Percentiles rank a stretch among this genome's conserved stretches.
Evolutionary conservation across 192 early-diverging fungal genomes (phyloP).

Genomic region (Gonapodya prolifera): DNA sequence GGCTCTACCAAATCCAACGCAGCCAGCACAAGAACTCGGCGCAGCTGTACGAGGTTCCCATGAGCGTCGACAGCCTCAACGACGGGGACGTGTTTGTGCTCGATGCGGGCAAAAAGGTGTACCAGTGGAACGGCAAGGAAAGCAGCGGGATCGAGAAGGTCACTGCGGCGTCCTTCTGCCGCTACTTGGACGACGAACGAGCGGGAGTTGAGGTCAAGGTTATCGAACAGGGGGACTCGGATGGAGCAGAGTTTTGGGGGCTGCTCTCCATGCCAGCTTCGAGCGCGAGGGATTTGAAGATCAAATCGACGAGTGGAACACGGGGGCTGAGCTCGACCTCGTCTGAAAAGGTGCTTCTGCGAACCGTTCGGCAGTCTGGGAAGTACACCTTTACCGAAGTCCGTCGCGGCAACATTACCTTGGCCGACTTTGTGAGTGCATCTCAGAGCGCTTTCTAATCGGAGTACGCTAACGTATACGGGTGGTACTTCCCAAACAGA

Average conservation of each 20-base stretch:
- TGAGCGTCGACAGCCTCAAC: slow-evolving; percentile 38
- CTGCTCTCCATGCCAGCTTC: slow-evolving; percentile 14
- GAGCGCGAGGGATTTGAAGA: slow-evolving; percentile 8
- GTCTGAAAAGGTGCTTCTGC: not conserved
- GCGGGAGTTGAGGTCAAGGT: slow-evolving; percentile 16
- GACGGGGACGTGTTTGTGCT: slow-evolving; percentile 64
- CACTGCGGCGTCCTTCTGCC: slow-evolving; percentile 53
- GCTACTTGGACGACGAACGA: slow-evolving; percentile 45
- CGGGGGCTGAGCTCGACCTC: slow-evolving; percentile 10
- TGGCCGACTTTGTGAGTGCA: slow-evolving; percentile 9
- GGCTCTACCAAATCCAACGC: slow-evolving; percentile 12
- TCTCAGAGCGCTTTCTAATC: slow-evolving; percentile 7
- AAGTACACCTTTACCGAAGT: slow-evolving; percentile 18
- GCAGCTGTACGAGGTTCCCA: slow-evolving; percentile 46
- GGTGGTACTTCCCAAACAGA: slow-evolving; percentile 34
- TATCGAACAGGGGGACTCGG: not conserved
- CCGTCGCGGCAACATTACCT: slow-evolving; percentile 7
- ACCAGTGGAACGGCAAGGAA: slow-evolving; percentile 55
- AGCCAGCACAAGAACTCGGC: slow-evolving; percentile 20
- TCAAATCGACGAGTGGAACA: not conserved
- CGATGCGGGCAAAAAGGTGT: slow-evolving; percentile 51
- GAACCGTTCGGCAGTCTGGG: not conserved
- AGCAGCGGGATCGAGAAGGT: slow-evolving; percentile 51
- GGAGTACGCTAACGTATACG: slow-evolving; percentile 30
- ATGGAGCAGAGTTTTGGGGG: not conserved